Base-by-base conservation (phyloP, 106 monocot genomes). In the Alisma plantagoaquatica region DNA sequence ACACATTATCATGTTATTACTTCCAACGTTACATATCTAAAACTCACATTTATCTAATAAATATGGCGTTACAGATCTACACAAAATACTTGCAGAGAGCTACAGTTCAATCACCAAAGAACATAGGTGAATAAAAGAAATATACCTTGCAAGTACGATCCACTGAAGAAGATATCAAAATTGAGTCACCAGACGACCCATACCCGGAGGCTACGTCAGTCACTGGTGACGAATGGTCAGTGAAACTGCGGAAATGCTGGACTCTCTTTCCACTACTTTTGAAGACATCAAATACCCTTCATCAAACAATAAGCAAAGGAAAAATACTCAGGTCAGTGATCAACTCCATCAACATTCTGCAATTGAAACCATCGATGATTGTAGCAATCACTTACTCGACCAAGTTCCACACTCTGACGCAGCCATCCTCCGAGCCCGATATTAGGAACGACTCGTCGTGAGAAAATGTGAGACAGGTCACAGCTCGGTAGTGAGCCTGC, bases 141-240 rank as follows among this genome's bases (percentile, higher is more conserved):
- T n/a, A n/a, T n/a, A 91, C 91, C 84, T 91, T 91, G 50, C 91
- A 91, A 12, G 91, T 84, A 16, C 70, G 74, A 60, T 91, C 91
- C 56, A 70, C 75, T 0, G 91, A 91, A 30, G 91, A 84, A 29
- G 91, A 91, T 5, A 91, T 70, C 23, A 69, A n/a, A 54, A 84
- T 84, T 12, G 84, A 77, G 52, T 78, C 81, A 52, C 69, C n/a
- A n/a, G n/a, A 75, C 22, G 73, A 27, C 25, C 91, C 91, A 59
- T 63, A 69, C 9, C 74, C 80, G 15, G 76, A 77, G 58, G 73
- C 66, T 60, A 91, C 25, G 11, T 75, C 75, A 12, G 77, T 84
- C 29, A 91, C 77, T 54, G 60, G 71, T 20, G 77, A 66, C 29
- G 59, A 49, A 46, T 91, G 91, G 24, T 77, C 84, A 31, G 26